A percentile compares a stretch with the other conserved stretches of the same genome.
phyloP scores from a whole-genome alignment of 441 rosid species.

The Melastoma candidum region DNA sequence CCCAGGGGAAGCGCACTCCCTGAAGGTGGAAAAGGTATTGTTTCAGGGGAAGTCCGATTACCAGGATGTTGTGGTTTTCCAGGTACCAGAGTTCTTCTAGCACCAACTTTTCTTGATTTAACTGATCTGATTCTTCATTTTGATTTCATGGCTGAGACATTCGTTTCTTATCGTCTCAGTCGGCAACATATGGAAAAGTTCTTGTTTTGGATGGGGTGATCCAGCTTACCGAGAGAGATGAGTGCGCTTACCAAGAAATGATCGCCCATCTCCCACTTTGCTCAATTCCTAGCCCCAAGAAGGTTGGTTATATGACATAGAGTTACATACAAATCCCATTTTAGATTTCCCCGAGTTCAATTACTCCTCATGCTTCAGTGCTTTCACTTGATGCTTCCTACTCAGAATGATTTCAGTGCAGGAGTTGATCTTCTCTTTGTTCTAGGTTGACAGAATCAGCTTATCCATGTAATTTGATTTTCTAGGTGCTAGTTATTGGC shows the following conservation, averaged over 20 bases:
- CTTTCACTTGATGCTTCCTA: no score
- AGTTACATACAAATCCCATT: no score
- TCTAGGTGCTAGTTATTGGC: conserved; percentile 88
- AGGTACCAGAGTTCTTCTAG: conserved; percentile 35
- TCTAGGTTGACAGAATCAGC: no score
- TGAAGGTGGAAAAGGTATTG: conserved; percentile 81
- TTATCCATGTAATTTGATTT: neutral
- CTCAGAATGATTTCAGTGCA: no score
- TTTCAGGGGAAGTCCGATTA: conserved; percentile 92
- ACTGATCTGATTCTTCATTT: neutral
- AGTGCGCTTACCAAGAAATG: conserved; percentile 98
- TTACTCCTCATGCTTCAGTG: no score
- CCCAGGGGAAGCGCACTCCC: conserved; percentile 96
- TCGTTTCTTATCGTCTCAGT: conserved; percentile 31
- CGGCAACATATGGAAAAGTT: conserved; percentile 90
- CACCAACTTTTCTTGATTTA: neutral
- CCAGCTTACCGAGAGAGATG: conserved; percentile 94
- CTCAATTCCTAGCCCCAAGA: conserved; percentile 79
- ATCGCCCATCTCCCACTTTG: conserved; percentile 90
- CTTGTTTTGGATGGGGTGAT: conserved; percentile 90
- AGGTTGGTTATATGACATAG: conserved; percentile 27
- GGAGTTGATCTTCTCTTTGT: no score
- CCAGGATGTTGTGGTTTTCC: conserved; percentile 92
- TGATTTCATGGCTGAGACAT: neutral
- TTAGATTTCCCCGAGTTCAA: no score